Percentiles rank a stretch among this genome's conserved stretches.
Evolutionary conservation across 1,284 basidiomycete species (phyloP).

Genomic region (Cronartium quercuum): DNA sequence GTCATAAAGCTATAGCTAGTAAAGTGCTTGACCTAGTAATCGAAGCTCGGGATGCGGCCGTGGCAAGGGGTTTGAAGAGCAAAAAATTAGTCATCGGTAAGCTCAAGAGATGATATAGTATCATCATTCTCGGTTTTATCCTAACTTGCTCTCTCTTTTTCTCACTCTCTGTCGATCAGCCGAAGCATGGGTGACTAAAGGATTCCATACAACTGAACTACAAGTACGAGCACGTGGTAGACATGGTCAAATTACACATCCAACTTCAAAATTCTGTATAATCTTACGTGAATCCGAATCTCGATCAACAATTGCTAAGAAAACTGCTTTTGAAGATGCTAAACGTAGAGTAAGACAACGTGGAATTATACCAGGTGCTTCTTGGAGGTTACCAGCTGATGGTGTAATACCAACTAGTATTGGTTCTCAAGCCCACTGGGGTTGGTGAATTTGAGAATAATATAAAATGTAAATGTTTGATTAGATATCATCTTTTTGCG

Average conservation of each 20-base stretch:
- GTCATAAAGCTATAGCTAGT: slow-evolving; percentile 29
- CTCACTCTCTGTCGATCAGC: neutral
- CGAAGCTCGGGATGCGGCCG: slow-evolving; percentile 17
- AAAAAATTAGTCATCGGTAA: slow-evolving; percentile 17
- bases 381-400: slow-evolving; percentile 29
- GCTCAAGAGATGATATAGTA: neutral
- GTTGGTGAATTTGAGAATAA: slow-evolving; percentile 30
- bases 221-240: slow-evolving; percentile 32
- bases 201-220: slow-evolving; percentile 19
- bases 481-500: too few species aligned
- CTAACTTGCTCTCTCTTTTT: neutral
- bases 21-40: slow-evolving; percentile 12
- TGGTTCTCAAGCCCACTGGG: slow-evolving; percentile 8
- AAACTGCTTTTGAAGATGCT: neutral
- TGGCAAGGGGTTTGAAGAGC: slow-evolving; percentile 17
- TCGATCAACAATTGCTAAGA: neutral
- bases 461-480: too few species aligned
- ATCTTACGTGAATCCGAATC: slow-evolving; percentile 16
- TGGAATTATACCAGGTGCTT: slow-evolving; percentile 21
- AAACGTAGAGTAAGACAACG: slow-evolving; percentile 8
- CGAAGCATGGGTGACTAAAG: slow-evolving; percentile 34
- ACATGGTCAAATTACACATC: slow-evolving; percentile 28
- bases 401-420: slow-evolving; percentile 18
- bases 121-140: neutral
- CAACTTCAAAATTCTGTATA: slow-evolving; percentile 16